A percentile compares a stretch with the other conserved stretches of the same genome.
Evolutionary conservation across 2,329 filamentous ascomycete species (phyloP).

Genomic region (Monilinia vaccinii-corymbosi): DNA sequence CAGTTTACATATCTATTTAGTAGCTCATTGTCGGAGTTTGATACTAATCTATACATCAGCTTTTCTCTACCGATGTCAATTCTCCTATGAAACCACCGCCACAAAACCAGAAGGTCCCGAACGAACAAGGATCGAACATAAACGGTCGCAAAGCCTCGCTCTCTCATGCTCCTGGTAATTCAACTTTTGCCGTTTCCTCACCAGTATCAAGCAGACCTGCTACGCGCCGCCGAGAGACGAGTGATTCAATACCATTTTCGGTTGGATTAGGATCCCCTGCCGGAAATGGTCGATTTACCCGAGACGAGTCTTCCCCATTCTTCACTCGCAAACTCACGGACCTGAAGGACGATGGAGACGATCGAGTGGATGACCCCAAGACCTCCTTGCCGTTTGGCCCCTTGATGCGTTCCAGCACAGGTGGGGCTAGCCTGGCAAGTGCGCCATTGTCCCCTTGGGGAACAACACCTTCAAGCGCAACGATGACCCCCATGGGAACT

Average conservation of each 20-base stretch:
- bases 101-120: constrained; percentile 51
- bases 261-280: constrained; percentile 51
- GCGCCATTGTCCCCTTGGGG: constrained; percentile 40
- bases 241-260: constrained; percentile 50
- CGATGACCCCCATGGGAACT: constrained; percentile 66
- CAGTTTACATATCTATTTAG: constrained; percentile 25
- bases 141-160: constrained; percentile 76
- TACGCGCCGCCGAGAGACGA: constrained; percentile 73
- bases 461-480: constrained; percentile 41
- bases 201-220: constrained; percentile 65
- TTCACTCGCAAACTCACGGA: constrained; percentile 45
- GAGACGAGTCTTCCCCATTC: constrained; percentile 55
- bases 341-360: constrained; percentile 42
- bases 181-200: constrained; percentile 61
- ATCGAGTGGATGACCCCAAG: constrained; percentile 42
- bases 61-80: constrained; percentile 82
- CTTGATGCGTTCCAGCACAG: constrained; percentile 46
- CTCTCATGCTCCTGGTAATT: constrained; percentile 52
- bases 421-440: constrained; percentile 37
- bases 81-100: constrained; percentile 82
- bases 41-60: constrained; percentile 38
- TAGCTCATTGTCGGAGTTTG: constrained; percentile 1
- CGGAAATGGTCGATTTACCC: constrained; percentile 45
- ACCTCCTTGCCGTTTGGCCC: constrained; percentile 35
- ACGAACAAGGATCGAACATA: constrained; percentile 43